A percentile compares a stretch with the other conserved stretches of the same genome.
Evolutionary conservation across 768 basidiomycete species (phyloP).

Genomic region (Fistulinella prunicolor): DNA sequence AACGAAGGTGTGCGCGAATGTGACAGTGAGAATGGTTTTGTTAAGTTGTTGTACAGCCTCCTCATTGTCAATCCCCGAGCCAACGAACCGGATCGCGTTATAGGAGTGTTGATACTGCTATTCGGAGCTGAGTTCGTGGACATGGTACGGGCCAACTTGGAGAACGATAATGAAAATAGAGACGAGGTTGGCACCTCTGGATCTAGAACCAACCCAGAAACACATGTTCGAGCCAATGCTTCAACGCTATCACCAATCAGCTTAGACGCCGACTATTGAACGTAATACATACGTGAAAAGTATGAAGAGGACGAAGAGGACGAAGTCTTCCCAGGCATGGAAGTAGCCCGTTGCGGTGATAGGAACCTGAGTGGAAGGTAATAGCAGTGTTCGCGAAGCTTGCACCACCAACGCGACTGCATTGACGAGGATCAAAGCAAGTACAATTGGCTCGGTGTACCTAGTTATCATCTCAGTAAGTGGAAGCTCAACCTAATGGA

Average conservation of each 20-base stretch:
- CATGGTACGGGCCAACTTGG: slow-evolving; percentile 19
- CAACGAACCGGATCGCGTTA: slow-evolving; percentile 35
- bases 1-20: slow-evolving; percentile 19
- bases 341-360: slow-evolving; percentile 72
- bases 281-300: slow-evolving; percentile 71
- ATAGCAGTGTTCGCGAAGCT: slow-evolving; percentile 58
- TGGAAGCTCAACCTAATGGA: background rate
- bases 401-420: slow-evolving; percentile 82
- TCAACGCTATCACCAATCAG: slow-evolving; percentile 57
- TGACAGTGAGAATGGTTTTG: slow-evolving; percentile 53
- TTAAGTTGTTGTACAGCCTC: slow-evolving; percentile 43
- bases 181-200: slow-evolving; percentile 62
- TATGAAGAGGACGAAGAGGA: slow-evolving; percentile 78
- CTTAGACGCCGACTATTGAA: background rate
- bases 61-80: slow-evolving; percentile 44
- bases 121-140: slow-evolving; percentile 28
- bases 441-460: slow-evolving; percentile 83
- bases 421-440: slow-evolving; percentile 80
- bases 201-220: slow-evolving; percentile 86
- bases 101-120: slow-evolving; percentile 21
- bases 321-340: slow-evolving; percentile 84
- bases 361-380: slow-evolving; percentile 42
- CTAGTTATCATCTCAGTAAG: slow-evolving; percentile 36
- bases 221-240: slow-evolving; percentile 82
- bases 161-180: slow-evolving; percentile 42